A percentile compares a stretch with the other conserved stretches of the same genome.
phyloP scores from a whole-genome alignment of 1,139 yeast genomes.

The Magnusiomyces sp. region DNA sequence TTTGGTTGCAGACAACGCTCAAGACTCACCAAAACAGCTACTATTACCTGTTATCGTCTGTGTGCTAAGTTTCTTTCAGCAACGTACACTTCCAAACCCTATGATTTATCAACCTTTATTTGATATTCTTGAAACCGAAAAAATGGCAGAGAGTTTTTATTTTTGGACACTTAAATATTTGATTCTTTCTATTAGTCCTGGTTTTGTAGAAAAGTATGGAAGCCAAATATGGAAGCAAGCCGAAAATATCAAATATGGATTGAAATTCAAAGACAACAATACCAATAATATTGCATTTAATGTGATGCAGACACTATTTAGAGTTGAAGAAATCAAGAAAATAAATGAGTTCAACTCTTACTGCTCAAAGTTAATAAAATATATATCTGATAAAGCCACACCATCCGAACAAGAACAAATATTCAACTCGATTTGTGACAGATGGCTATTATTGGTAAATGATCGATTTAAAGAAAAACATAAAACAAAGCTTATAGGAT shows the following conservation, averaged over 20 bases:
- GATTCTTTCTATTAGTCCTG: slow-evolving; percentile 14
- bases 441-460: slow-evolving; percentile 25
- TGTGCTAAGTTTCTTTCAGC: slow-evolving; percentile 13
- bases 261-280: slow-evolving; percentile 6
- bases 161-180: slow-evolving; percentile 16
- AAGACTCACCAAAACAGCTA: slow-evolving; percentile 9
- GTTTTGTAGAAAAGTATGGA: slow-evolving; percentile 13
- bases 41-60: slow-evolving; percentile 11
- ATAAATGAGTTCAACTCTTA: slow-evolving; percentile 16
- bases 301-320: slow-evolving; percentile 18
- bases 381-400: slow-evolving; percentile 13
- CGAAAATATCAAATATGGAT: slow-evolving; percentile 9
- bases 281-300: slow-evolving; percentile 14
- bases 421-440: slow-evolving; percentile 16
- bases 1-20: neutral
- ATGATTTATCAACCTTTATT: slow-evolving; percentile 7
- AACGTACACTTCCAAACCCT: slow-evolving; percentile 10
- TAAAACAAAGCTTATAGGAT: slow-evolving; percentile 13
- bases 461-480: slow-evolving; percentile 16
- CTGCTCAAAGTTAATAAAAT: slow-evolving; percentile 15
- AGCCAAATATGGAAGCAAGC: slow-evolving; percentile 12
- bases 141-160: slow-evolving; percentile 3
- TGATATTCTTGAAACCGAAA: slow-evolving; percentile 5
- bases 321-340: slow-evolving; percentile 19
- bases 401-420: slow-evolving; percentile 7